phyloP scores from a whole-genome alignment of 129 eudicot genomes.

The Pulicaria dysenterica region DNA sequence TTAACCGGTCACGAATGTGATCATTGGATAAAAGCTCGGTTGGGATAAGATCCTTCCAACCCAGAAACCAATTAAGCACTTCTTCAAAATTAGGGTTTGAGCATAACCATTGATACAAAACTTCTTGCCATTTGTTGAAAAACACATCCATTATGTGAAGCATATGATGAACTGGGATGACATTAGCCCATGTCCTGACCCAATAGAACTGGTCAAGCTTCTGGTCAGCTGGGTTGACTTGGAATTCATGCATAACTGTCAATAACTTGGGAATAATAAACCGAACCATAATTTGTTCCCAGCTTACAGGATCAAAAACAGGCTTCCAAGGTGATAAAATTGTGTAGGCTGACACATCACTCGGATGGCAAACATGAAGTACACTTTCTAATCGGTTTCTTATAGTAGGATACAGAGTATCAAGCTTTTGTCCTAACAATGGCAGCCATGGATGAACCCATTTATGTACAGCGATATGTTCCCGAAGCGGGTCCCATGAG shows the following conservation, averaged over 20 bases:
- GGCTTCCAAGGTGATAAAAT: constrained; percentile 81
- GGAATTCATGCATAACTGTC: constrained; percentile 59
- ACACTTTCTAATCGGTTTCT: constrained; percentile 64
- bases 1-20: constrained; percentile 53
- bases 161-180: constrained; percentile 66
- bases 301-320: constrained; percentile 70
- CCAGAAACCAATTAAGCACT: constrained; percentile 62
- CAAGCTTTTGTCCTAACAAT: constrained; percentile 60
- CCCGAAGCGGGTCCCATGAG: constrained; percentile 84
- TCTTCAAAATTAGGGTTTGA: constrained; percentile 67
- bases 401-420: constrained; percentile 53
- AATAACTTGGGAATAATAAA: constrained; percentile 63
- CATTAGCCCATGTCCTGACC: constrained; percentile 71
- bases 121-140: constrained; percentile 78
- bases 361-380: constrained; percentile 85
- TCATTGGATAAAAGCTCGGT: constrained; percentile 69
- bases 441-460: constrained; percentile 98
- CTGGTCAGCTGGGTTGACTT: constrained; percentile 76
- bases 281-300: constrained; percentile 81
- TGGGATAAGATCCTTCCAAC: constrained; percentile 74
- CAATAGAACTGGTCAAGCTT: constrained; percentile 62
- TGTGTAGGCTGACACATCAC: constrained; percentile 63
- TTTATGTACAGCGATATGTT: constrained; percentile 74
- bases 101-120: constrained; percentile 71
- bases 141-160: constrained; percentile 69